phyloP scores from a whole-genome alignment of 2,329 filamentous ascomycete species.

The Epichloe typhina region DNA sequence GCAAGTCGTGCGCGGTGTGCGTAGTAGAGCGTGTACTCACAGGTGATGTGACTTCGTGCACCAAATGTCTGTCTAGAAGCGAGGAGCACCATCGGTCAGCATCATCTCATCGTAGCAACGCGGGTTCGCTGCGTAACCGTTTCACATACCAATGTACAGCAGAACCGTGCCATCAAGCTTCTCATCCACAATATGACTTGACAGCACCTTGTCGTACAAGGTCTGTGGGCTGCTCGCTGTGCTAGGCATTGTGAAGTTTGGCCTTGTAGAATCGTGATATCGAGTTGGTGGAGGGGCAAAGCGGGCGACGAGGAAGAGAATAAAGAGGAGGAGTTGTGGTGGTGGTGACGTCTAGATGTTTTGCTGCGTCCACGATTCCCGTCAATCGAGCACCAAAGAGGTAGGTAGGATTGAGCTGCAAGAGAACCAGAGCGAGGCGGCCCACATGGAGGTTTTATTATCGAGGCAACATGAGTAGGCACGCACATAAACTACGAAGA shows the following conservation, averaged over 20 bases:
- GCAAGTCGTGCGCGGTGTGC: background rate
- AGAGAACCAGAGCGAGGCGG: background rate
- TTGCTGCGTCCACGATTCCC: no score
- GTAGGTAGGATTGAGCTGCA: no score
- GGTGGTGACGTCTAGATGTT: no score
- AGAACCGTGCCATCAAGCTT: slow-evolving; percentile 85
- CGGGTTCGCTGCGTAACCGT: background rate
- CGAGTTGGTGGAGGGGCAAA: no score
- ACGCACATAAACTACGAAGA: background rate
- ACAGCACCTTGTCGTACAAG: slow-evolving; percentile 95
- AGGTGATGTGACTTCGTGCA: slow-evolving; percentile 96
- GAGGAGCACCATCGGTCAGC: background rate
- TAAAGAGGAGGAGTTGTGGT: no score
- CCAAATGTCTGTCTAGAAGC: slow-evolving; percentile 70
- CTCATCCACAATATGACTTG: slow-evolving; percentile 89
- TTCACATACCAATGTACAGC: slow-evolving; percentile 71
- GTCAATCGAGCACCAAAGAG: no score
- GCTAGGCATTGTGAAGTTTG: slow-evolving; percentile 49
- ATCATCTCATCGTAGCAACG: background rate
- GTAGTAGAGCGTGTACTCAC: slow-evolving; percentile 34
- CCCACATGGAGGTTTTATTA: background rate
- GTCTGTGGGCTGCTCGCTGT: slow-evolving; percentile 62
- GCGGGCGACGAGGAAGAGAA: no score
- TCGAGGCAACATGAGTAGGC: background rate
- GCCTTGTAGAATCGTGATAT: background rate